Evolutionary conservation across 202 grass and related monocot genomes (phyloP).

Genomic region (Elaeis oleifera): DNA sequence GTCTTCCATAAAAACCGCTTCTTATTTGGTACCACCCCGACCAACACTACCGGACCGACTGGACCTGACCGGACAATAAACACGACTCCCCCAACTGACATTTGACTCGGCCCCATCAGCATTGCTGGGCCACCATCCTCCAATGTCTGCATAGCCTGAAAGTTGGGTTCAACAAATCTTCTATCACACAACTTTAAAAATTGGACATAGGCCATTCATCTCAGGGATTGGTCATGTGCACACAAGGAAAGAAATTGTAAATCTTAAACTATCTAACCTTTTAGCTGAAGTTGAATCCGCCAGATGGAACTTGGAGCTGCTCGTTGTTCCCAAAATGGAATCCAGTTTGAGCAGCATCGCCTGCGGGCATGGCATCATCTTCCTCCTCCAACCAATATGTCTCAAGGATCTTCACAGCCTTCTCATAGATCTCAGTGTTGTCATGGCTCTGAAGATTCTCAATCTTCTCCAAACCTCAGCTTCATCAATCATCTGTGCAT

Average conservation of each 20-base stretch:
- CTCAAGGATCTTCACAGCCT: conserved; percentile 97
- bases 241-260: no score
- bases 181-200: no score
- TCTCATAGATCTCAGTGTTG: conserved; percentile 96
- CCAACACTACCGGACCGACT: conserved; percentile 29
- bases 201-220: no score
- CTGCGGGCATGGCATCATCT: conserved; percentile 45
- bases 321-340: conserved; percentile 47
- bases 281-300: conserved; percentile 81
- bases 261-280: conserved; percentile 18
- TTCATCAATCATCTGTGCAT: conserved; percentile 87
- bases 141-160: no score
- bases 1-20: conserved; percentile 10
- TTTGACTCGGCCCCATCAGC: conserved; percentile 36
- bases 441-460: conserved; percentile 99
- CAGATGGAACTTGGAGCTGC: conserved; percentile 49
- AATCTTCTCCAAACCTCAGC: conserved; percentile 95
- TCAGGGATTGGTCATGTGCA: no score
- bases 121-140: conserved; percentile 27
- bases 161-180: no score
- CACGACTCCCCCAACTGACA: conserved; percentile 31
- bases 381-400: conserved; percentile 85
- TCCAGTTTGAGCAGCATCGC: conserved; percentile 48
- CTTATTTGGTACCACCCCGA: conserved; percentile 36
- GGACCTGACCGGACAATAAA: conserved; percentile 33